These are phyloP conservation scores for Xylaria flabelliformis DNA, from an alignment of 495 filamentous ascomycete genomes.

Conservation along the genomic window DNA sequence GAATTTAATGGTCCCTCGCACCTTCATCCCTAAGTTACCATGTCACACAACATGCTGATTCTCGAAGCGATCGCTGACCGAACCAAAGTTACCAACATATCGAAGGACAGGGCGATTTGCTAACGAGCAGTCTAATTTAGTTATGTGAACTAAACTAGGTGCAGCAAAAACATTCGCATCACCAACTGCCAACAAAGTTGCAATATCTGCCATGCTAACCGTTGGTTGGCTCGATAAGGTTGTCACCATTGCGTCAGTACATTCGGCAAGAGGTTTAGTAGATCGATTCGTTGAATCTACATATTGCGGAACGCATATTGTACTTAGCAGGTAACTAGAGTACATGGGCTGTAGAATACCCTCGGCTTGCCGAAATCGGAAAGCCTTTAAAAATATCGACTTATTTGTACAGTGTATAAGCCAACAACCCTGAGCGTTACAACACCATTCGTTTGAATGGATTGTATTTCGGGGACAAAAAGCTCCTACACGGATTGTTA, in stretches of 20 bases:
- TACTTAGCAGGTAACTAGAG: neutral
- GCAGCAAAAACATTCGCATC: neutral
- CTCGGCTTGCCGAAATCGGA: constrained; percentile 28
- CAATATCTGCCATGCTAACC: neutral
- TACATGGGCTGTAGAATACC: neutral
- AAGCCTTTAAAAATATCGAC: constrained; percentile 4
- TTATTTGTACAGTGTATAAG: constrained; percentile 6
- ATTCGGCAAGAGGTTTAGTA: neutral
- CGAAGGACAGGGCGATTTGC: neutral
- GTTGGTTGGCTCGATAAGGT: neutral
- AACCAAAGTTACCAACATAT: constrained; percentile 11
- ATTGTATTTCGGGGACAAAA: constrained; percentile 7
- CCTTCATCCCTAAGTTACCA: neutral
- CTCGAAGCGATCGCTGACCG: constrained; percentile 6
- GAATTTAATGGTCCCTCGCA: neutral
- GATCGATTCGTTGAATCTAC: neutral
- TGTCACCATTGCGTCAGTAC: constrained; percentile 11
- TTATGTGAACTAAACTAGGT: neutral
- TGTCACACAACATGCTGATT: constrained; percentile 1
- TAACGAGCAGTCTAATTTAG: constrained; percentile 2
- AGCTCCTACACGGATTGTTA: constrained; percentile 14
- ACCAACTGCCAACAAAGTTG: constrained; percentile 5
- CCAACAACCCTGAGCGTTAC: constrained; percentile 2
- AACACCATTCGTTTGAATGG: neutral
- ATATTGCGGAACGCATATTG: neutral